Percentiles rank a stretch among this genome's conserved stretches.
Conservation (phyloP, 768 basidiomycete genomes). For the Kwoniella bestiolae region DNA sequence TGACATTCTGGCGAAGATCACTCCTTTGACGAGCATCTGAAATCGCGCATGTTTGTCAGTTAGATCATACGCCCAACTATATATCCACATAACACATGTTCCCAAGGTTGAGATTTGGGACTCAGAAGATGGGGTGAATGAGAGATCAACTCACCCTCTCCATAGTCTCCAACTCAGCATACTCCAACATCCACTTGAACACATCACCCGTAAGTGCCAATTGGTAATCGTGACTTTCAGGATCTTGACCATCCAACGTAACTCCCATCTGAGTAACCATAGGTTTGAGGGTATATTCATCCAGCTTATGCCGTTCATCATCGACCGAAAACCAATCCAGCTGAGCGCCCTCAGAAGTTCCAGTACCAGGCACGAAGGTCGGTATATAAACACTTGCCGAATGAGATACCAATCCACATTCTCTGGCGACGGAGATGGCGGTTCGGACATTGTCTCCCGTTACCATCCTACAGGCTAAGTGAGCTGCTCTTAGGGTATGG, state of each 20-base stretch:
- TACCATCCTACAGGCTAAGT: conserved; percentile 94
- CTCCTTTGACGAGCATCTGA: conserved; percentile 95
- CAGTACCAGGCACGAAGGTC: conserved; percentile 71
- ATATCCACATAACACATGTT: too few relatives aligned
- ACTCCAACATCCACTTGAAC: conserved; percentile 97
- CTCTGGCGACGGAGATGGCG: conserved; percentile 93
- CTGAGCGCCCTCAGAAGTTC: conserved; percentile 61
- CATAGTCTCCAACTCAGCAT: conserved; percentile 88
- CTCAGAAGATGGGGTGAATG: too few relatives aligned
- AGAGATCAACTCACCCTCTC: conserved; percentile 70
- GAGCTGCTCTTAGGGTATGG: conserved; percentile 81
- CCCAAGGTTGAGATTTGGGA: too few relatives aligned
- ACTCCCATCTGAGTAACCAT: conserved; percentile 66
- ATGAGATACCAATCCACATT: conserved; percentile 85
- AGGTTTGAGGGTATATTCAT: conserved; percentile 85
- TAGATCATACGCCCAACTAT: background rate
- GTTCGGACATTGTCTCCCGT: conserved; percentile 97
- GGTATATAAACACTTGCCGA: conserved; percentile 89
- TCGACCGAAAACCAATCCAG: conserved; percentile 93
- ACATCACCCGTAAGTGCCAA: conserved; percentile 92
- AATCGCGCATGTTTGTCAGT: background rate
- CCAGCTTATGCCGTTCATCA: conserved; percentile 79
- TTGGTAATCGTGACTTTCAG: conserved; percentile 82
- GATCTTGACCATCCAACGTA: conserved; percentile 68
- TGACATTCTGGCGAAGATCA: conserved; percentile 98